Evolutionary conservation across 306 rosid genomes (phyloP).

Genomic region (Inga laurina): DNA sequence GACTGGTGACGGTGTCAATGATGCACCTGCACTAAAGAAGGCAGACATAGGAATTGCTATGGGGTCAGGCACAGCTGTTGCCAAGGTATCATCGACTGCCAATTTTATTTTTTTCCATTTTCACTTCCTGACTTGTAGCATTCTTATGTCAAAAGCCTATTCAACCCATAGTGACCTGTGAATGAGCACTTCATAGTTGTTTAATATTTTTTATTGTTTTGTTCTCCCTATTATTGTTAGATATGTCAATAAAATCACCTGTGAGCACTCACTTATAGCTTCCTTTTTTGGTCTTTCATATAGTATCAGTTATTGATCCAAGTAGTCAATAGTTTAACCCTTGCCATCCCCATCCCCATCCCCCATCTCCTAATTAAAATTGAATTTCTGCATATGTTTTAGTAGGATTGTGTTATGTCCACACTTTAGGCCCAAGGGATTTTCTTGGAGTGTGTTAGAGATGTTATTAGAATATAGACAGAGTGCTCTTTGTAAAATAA

Average conservation of each 20-base stretch:
- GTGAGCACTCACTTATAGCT: neutral
- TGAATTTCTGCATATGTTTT: neutral
- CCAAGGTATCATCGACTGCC: conserved; percentile 64
- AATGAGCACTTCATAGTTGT: neutral
- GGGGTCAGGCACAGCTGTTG: conserved; percentile 99
- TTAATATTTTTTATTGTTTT: neutral
- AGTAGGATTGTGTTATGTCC: neutral
- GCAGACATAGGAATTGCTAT: conserved; percentile 99
- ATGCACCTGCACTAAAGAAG: conserved; percentile 96
- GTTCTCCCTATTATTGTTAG: neutral
- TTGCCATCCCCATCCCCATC: neutral
- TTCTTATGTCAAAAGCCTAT: neutral
- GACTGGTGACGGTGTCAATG: conserved; percentile 99
- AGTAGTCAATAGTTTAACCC: neutral
- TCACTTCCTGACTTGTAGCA: neutral
- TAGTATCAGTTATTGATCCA: neutral
- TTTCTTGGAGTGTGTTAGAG: neutral
- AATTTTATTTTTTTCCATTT: neutral
- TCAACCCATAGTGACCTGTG: neutral
- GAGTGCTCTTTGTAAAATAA: neutral
- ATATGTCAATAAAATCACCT: neutral
- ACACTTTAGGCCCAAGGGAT: neutral
- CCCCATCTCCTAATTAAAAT: neutral
- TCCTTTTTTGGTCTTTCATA: neutral
- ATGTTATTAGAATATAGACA: neutral